A percentile compares a stretch with the other conserved stretches of the same genome.
phyloP scores from a whole-genome alignment of 1,284 basidiomycete species.

The Marasmius tenuissimus region DNA sequence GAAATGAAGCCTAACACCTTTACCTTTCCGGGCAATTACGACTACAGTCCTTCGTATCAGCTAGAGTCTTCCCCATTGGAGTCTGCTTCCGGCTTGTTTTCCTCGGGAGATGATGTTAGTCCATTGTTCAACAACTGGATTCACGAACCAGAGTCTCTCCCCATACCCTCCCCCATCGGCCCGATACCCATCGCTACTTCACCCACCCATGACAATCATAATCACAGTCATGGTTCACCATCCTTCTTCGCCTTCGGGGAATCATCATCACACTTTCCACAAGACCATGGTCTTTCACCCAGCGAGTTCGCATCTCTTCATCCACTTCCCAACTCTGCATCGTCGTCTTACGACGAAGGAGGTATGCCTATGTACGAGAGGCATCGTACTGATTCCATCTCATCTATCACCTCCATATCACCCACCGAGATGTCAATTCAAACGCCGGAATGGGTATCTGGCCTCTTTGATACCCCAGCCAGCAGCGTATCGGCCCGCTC shows the following conservation, averaged over 20 bases:
- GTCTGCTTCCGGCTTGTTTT: slow-evolving; percentile 32
- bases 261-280: slow-evolving; percentile 40
- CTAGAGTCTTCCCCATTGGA: slow-evolving; percentile 7
- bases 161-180: slow-evolving; percentile 48
- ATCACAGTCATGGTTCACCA: slow-evolving; percentile 31
- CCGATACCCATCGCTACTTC: slow-evolving; percentile 59
- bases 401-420: slow-evolving; percentile 29
- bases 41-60: slow-evolving; percentile 24
- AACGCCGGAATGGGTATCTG: slow-evolving; percentile 60
- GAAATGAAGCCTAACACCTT: slow-evolving; percentile 36
- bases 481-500: slow-evolving; percentile 31
- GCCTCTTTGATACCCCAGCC: slow-evolving; percentile 54
- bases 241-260: slow-evolving; percentile 41
- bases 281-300: slow-evolving; percentile 55
- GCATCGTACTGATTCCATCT: slow-evolving; percentile 47
- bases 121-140: slow-evolving; percentile 55
- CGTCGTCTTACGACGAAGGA: slow-evolving; percentile 46
- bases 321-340: slow-evolving; percentile 45
- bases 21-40: slow-evolving; percentile 23
- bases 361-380: slow-evolving; percentile 29
- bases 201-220: slow-evolving; percentile 36
- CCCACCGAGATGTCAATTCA: slow-evolving; percentile 52
- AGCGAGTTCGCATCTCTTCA: slow-evolving; percentile 23
- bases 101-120: slow-evolving; percentile 34
- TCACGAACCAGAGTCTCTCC: slow-evolving; percentile 48